Base-by-base conservation (phyloP, 2,329 filamentous ascomycete species). In the Cordyceps sp. region DNA sequence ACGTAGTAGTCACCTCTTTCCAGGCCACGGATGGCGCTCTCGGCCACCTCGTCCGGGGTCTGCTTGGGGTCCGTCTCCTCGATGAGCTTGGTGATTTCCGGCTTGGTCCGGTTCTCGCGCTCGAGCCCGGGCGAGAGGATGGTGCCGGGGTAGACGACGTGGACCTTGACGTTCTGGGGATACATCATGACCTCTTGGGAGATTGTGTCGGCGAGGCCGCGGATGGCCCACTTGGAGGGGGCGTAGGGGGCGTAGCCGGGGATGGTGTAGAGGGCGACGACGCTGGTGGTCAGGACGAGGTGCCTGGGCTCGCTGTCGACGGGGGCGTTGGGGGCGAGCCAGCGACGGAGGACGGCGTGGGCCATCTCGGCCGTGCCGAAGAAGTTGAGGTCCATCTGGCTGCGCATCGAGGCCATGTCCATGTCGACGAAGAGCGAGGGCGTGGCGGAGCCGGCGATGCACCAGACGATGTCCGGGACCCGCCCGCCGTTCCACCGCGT, bases 341-440 rank as follows among this genome's bases (percentile, higher is more conserved):
- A 94, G 37, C 70, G 66, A 32, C 67, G 69, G 38, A 94, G 59
- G 14, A 79, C 73, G 15, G 82, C 75, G 49, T 92, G 84, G 24
- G 84, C 78, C 57, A 93, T 81, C 52, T 93, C 90, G 26, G 78
- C 78, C 20, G 76, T 74, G 30, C 83, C 81, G 67, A 78, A 93
- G 60, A 83, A 96, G 57, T 94, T 88, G 43, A 88, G 70, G 48
- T 93, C 83, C 83, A 93, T 93, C 52, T 93, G 83, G 40, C 66
- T 61, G 26, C 78, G 69, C 41, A 85, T 60, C 10, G 67, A 69
- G 7, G 73, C 59, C 32, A 82, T 60, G 8, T 78, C 66, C 25
- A 73, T 73, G 38, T 93, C 81, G 41, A 81, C 54, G 59, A 88
- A 93, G 38, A 93, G 76, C 23, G 71, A 66, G 0, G 86, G 86